Evolutionary conservation across 805 yeast species (phyloP), one percentile per base, ranked within the genome.

Genomic region (Yarrowia keelungensis): DNA sequence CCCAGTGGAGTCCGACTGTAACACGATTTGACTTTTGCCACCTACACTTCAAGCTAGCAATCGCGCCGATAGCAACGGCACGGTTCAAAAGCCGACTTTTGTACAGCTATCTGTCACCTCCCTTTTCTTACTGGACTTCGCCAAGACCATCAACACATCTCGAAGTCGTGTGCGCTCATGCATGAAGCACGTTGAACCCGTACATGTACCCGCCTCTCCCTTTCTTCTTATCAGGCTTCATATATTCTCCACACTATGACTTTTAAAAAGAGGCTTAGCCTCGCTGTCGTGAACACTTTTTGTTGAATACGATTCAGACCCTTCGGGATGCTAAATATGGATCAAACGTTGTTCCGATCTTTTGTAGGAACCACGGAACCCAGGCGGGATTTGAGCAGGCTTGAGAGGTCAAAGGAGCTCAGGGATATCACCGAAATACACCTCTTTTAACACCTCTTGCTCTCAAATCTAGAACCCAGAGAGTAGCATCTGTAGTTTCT

Each of bases 21-120:
- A n/a, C n/a, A n/a, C 15, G n/a, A 35, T 35, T 50, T 50, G 56
- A 35, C 56, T 50, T 50, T 50, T 11, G 42, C 56, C 56, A 50
- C 56, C 26, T 8, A 7, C 46, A 15, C 22, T 5, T n/a, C 15
- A 12, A 42, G 50, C 9, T 15, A 9, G 19, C 19, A 49, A n/a
- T 15, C 38, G 54, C 22, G 16, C 54, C 39, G 39, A 32, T 32
- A 32, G 39, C 54, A 32, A 49, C 54, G 39, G 51, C 10, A 15
- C 15, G 5, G 32, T 32, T 49, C 39, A 15, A 49, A 49, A 4
- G 22, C 9, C 54, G 39, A 8, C n/a, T 15, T 15, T 32, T n/a
- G 22, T 15, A 9, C 54, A 15, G 14, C 10, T 10, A 12, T 35
- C 15, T 9, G 32, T n/a, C 49, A 10, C 39, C 8, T 38, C 10